Base-by-base conservation (phyloP, 352 stramenopile genomes). In the Halophytophthora polymorphica region DNA sequence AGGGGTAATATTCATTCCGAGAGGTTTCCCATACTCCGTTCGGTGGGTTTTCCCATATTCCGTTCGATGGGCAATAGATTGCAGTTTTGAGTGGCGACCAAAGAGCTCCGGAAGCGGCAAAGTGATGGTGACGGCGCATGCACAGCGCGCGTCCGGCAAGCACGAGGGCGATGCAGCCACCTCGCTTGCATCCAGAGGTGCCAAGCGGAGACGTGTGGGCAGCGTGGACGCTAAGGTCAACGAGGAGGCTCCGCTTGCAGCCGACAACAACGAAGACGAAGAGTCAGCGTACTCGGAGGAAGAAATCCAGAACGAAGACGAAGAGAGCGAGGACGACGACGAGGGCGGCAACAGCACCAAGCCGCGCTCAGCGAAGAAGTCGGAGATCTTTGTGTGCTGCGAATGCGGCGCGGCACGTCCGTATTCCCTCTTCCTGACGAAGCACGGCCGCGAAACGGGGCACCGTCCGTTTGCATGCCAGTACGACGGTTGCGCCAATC, bases 381-480 rank as follows among this genome's bases (percentile, higher is more conserved):
- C 25, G 4, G 8, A 8, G 25, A 31, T 10, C 7, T 19, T 54
- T 40, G 21, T 22, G 22, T 72, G 58, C 17, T 51, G 46, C 7
- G 58, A 72, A 17, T 72, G 63, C 47, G 45, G 50, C 28, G 23
- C 49, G 7, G 4, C 14, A 0, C 62, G 68, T 23, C 33, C n/a
- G 17, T 46, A 45, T 21, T 39, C 28, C 6, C 21, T 13, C 0
- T 15, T 53, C 6, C 13, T 61, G 17, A 46, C 43, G 0, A 21
- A 42, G 4, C 60, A 66, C 19, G 50, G 64, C 49, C 47, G 57
- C 40, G 21, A 53, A 14, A 66, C 42, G 6, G 40, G 29, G 18
- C 69, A 66, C 50, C 57, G 39, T 4, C 56, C 67, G 2, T 88
- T 86, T 48, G 45, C 35, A 0, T 91, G 80, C 52, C 48, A 55